phyloP scores from a whole-genome alignment of 2,329 filamentous ascomycete species.

The Bipolaris oryzae region DNA sequence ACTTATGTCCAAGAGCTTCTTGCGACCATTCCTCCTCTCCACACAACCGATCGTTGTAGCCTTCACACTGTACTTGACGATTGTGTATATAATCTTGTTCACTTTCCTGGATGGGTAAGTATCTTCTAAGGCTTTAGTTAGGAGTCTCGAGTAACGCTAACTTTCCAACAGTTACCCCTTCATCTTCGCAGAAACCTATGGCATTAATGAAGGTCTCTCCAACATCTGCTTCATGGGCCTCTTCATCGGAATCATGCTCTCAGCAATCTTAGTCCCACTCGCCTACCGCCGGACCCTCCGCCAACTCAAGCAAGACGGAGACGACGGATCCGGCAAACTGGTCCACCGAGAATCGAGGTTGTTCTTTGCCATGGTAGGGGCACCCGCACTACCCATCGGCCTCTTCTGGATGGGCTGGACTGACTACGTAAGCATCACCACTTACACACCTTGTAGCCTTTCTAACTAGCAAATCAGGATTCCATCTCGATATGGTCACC shows the following conservation, averaged over 20 bases:
- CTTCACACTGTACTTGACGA: conserved; percentile 58
- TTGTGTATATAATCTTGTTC: conserved; percentile 63
- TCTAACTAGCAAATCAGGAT: background rate
- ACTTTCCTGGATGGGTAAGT: conserved; percentile 60
- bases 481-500: conserved; percentile 12
- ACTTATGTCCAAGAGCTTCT: conserved; percentile 41
- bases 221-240: conserved; percentile 58
- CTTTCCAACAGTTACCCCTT: conserved; percentile 32
- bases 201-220: conserved; percentile 53
- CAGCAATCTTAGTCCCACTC: conserved; percentile 51
- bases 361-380: conserved; percentile 59
- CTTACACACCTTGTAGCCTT: background rate
- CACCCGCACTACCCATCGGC: conserved; percentile 57
- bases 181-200: conserved; percentile 59
- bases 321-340: conserved; percentile 42
- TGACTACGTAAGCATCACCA: conserved; percentile 34
- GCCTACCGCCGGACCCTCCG: conserved; percentile 43
- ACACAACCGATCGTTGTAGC: conserved; percentile 56
- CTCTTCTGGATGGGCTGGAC: conserved; percentile 68
- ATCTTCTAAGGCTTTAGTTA: background rate
- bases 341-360: conserved; percentile 61
- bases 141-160: background rate
- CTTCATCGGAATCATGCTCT: conserved; percentile 50
- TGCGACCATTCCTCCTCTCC: conserved; percentile 51
- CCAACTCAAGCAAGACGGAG: conserved; percentile 42